A percentile compares a stretch with the other conserved stretches of the same genome.
Evolutionary conservation across 345 rosid species (phyloP).

Genomic region (Syzygium aqueum): DNA sequence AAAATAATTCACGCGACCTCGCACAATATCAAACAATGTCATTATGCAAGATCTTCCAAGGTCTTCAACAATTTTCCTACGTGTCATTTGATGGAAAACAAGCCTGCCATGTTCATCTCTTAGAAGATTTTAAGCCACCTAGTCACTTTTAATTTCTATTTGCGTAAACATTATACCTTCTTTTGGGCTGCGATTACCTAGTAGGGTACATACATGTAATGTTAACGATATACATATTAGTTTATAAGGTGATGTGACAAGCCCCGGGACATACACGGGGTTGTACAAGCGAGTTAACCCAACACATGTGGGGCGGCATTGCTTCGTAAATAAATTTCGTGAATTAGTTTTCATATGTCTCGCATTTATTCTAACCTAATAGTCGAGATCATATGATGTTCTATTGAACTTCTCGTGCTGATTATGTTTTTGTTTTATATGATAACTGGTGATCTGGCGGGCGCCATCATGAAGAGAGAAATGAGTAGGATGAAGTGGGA

Average conservation of each 20-base stretch:
- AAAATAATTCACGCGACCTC: not conserved
- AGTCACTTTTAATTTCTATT: not conserved
- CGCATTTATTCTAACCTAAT: not conserved
- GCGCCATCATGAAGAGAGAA: not conserved
- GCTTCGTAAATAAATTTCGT: not conserved
- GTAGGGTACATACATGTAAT: not conserved
- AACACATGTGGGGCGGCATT: not conserved
- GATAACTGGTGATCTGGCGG: not conserved
- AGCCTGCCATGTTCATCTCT: not conserved
- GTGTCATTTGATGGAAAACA: not conserved
- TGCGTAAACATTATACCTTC: not conserved
- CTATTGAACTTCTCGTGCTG: not conserved
- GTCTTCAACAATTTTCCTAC: not conserved
- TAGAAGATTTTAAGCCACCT: not conserved
- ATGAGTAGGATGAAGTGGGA: not conserved
- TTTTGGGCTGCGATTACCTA: not conserved
- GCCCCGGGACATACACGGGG: not conserved
- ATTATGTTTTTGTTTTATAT: not conserved
- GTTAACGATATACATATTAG: not conserved
- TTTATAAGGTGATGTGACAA: not conserved
- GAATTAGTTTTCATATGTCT: not conserved
- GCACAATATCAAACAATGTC: not conserved
- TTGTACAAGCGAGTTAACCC: not conserved
- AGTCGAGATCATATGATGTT: not conserved
- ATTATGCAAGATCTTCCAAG: not conserved